Evolutionary conservation across 2,329 filamentous ascomycete genomes (phyloP).

Genomic region (Ceratocystis diversiconidia): DNA sequence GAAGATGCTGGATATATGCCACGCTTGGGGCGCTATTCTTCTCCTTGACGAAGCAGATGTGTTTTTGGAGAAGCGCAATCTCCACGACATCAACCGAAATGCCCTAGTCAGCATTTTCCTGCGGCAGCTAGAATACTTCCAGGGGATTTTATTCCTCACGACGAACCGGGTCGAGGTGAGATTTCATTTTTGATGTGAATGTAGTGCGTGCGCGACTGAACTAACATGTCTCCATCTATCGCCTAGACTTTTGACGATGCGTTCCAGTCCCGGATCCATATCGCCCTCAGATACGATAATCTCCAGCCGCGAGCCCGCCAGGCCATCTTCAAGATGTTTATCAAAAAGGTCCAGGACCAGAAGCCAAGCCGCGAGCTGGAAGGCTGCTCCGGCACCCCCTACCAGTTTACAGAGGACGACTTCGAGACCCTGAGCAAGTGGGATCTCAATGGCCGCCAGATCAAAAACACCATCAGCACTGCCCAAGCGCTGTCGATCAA

Average conservation of each 20-base stretch:
- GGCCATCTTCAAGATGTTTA: conserved; percentile 71
- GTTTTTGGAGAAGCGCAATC: conserved; percentile 35
- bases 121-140: conserved; percentile 33
- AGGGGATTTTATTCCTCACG: conserved; percentile 33
- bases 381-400: background rate
- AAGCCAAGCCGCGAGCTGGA: conserved; percentile 37
- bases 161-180: conserved; percentile 24
- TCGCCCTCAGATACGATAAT: conserved; percentile 67
- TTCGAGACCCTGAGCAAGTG: conserved; percentile 28
- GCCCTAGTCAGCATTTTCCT: conserved; percentile 36
- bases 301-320: conserved; percentile 59
- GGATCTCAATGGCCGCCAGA: conserved; percentile 34
- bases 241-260: conserved; percentile 72
- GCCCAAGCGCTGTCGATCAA: conserved; percentile 67
- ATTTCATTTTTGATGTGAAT: background rate
- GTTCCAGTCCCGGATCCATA: conserved; percentile 77
- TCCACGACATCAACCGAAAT: conserved; percentile 34
- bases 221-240: background rate
- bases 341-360: conserved; percentile 54
- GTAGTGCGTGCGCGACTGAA: too few species aligned
- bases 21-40: conserved; percentile 37
- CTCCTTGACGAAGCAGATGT: conserved; percentile 41
- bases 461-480: conserved; percentile 36
- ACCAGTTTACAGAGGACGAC: conserved; percentile 24
- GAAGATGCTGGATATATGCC: conserved; percentile 36